Conservation (phyloP, 2,329 filamentous ascomycete species). For the Colletotrichum navitas region DNA sequence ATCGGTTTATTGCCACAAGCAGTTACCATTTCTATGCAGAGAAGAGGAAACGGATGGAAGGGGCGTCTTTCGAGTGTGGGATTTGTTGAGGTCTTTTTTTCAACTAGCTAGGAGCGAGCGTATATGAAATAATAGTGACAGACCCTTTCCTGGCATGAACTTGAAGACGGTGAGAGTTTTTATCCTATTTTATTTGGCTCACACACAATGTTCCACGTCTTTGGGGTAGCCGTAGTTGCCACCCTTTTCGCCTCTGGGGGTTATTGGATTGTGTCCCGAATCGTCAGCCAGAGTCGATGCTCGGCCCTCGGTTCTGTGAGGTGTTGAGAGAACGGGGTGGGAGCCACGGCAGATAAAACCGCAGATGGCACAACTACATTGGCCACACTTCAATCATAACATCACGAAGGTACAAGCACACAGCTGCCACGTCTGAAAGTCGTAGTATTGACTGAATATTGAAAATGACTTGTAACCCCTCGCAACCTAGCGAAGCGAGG, state of each 20-base stretch:
- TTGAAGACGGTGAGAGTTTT: neutral
- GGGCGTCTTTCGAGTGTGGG: constrained; percentile 9
- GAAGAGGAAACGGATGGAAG: too few relatives aligned
- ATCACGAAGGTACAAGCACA: neutral
- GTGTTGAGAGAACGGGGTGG: neutral
- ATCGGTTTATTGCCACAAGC: constrained; percentile 6
- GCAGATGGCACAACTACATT: neutral
- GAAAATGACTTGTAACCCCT: constrained; percentile 23
- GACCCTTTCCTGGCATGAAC: neutral
- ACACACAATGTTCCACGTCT: neutral
- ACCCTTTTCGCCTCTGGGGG: neutral
- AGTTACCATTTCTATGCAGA: constrained; percentile 2
- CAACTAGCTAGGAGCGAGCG: constrained; percentile 17
- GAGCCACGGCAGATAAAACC: neutral
- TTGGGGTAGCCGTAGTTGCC: too few relatives aligned
- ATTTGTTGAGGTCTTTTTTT: constrained; percentile 1
- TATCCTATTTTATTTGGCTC: neutral
- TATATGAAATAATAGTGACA: constrained; percentile 18
- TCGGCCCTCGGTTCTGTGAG: neutral
- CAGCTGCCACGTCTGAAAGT: neutral
- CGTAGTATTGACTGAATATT: neutral
- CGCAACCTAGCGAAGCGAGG: constrained; percentile 9
- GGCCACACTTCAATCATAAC: neutral
- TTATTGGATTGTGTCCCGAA: neutral
- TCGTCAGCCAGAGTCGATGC: neutral